phyloP scores from a whole-genome alignment of 2,329 filamentous ascomycete genomes.

The Aspergillus hortae region DNA sequence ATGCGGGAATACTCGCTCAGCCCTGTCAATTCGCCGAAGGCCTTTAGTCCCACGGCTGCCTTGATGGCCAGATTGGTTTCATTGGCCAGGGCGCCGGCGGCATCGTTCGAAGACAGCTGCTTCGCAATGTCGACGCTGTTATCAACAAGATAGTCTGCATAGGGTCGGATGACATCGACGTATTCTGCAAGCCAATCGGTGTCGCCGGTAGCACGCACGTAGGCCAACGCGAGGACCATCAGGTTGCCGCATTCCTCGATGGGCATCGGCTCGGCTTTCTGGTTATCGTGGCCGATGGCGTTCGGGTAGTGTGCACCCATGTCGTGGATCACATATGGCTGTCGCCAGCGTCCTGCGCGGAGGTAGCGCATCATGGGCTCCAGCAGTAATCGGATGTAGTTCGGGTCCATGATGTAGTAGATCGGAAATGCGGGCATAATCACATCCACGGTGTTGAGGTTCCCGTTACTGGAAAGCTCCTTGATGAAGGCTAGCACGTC shows the following conservation, averaged over 20 bases:
- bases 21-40: constrained; percentile 40
- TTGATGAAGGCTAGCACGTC: constrained; percentile 40
- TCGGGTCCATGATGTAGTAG: constrained; percentile 41
- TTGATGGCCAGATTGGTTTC: constrained; percentile 49
- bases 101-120: constrained; percentile 45
- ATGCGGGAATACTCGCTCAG: constrained; percentile 34
- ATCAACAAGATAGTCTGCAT: constrained; percentile 41
- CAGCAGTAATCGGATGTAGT: constrained; percentile 42
- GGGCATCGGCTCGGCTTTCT: constrained; percentile 40
- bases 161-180: constrained; percentile 30
- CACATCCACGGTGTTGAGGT: constrained; percentile 43
- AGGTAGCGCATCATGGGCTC: constrained; percentile 45
- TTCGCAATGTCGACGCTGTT: constrained; percentile 38
- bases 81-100: constrained; percentile 38
- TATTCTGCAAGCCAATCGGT: constrained; percentile 35
- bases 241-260: constrained; percentile 42
- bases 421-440: constrained; percentile 43
- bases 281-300: constrained; percentile 38
- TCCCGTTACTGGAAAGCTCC: constrained; percentile 43
- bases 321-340: constrained; percentile 40
- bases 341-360: constrained; percentile 35
- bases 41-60: constrained; percentile 45
- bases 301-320: constrained; percentile 42
- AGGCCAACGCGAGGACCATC: constrained; percentile 37
- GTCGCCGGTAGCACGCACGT: constrained; percentile 38